Evolutionary conservation across 306 rosid species (phyloP).

Genomic region (Trifolium dubium): DNA sequence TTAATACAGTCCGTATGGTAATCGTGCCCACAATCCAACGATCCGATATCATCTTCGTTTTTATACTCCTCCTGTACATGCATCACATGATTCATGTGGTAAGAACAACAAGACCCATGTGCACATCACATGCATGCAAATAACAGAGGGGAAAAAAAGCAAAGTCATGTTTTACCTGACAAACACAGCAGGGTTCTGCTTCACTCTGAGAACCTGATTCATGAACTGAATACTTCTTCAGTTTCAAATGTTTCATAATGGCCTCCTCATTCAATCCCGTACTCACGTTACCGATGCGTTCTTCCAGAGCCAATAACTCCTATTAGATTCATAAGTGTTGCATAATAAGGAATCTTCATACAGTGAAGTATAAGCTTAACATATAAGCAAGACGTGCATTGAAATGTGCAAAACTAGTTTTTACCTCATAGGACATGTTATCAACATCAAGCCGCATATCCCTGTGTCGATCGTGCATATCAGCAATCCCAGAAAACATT

Average conservation of each 20-base stretch:
- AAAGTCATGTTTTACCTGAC: conserved; percentile 70
- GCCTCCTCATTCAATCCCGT: conserved; percentile 88
- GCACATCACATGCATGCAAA: not conserved
- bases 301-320: conserved; percentile 96
- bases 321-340: conserved; percentile 34
- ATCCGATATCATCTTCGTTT: conserved; percentile 69
- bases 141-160: not conserved
- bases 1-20: conserved; percentile 74
- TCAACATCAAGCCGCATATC: conserved; percentile 99
- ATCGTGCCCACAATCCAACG: conserved; percentile 85
- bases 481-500: conserved; percentile 82
- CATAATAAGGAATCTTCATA: not conserved
- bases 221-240: conserved; percentile 53
- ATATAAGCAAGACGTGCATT: not conserved
- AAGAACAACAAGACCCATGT: conserved; percentile 23
- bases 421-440: conserved; percentile 97
- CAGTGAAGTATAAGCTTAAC: not conserved
- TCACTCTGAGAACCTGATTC: conserved; percentile 54
- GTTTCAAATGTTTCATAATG: conserved; percentile 60
- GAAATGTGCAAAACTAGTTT: conserved; percentile 12
- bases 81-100: conserved; percentile 20
- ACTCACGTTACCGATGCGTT: conserved; percentile 92
- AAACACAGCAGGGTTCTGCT: conserved; percentile 86
- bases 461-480: conserved; percentile 86
- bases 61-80: conserved; percentile 78